Conservation (phyloP, 768 basidiomycete species). For the Pulveroboletus sp. region DNA sequence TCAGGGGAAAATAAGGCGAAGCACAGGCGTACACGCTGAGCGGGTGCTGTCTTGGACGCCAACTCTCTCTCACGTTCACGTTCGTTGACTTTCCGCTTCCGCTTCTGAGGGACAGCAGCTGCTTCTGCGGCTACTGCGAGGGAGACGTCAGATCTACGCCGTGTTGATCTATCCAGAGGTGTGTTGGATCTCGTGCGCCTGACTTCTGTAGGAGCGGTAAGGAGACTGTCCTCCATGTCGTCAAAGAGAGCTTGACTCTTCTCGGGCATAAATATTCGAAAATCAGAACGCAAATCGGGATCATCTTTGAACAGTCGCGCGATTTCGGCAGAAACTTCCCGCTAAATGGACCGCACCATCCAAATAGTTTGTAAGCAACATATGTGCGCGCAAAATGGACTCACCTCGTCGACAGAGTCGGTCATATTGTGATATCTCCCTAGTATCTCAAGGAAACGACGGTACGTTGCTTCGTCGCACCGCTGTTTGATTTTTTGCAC, state of each 20-base stretch:
- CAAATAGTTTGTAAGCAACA: not conserved
- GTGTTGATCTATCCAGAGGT: slow-evolving; percentile 33
- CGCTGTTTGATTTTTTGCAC: slow-evolving; percentile 96
- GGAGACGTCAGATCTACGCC: slow-evolving; percentile 46
- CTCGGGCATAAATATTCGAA: slow-evolving; percentile 71
- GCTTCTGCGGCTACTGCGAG: slow-evolving; percentile 33
- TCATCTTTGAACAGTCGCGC: slow-evolving; percentile 69
- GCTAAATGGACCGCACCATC: slow-evolving; percentile 23
- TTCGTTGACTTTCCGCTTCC: slow-evolving; percentile 59
- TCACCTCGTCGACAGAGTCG: slow-evolving; percentile 57
- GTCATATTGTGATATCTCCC: slow-evolving; percentile 58
- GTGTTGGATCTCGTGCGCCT: slow-evolving; percentile 35
- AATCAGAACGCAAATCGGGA: slow-evolving; percentile 68
- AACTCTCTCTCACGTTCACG: slow-evolving; percentile 35
- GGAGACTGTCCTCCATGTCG: slow-evolving; percentile 34
- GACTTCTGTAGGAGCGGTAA: slow-evolving; percentile 22
- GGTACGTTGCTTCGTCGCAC: slow-evolving; percentile 85
- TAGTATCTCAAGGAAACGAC: slow-evolving; percentile 72
- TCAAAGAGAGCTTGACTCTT: slow-evolving; percentile 47
- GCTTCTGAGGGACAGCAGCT: slow-evolving; percentile 54
- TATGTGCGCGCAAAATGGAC: slow-evolving; percentile 14
- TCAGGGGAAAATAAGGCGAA: not conserved
- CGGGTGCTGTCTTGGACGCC: slow-evolving; percentile 17
- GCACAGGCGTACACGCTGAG: slow-evolving; percentile 24
- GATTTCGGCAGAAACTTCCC: slow-evolving; percentile 66